Evolutionary conservation across 805 yeast species (phyloP), one percentile per base, ranked within the genome.

Genomic region (Candida sanyiensis): DNA sequence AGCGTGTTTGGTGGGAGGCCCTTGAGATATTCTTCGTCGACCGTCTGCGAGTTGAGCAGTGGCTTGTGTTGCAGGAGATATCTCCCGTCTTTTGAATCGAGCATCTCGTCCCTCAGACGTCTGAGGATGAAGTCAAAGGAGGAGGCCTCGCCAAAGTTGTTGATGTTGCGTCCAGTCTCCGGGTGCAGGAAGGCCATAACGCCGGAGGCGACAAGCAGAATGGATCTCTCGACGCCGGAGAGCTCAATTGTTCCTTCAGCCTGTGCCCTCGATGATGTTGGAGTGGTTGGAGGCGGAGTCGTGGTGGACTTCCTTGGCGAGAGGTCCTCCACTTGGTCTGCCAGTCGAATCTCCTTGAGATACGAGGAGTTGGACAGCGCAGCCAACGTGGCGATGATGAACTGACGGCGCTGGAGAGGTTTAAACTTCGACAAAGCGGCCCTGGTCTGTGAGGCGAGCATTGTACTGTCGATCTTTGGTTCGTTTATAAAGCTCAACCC

Each of bases 71-170:
- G 65, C 20, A 93, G 63, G 10, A 93, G 78, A 39, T 75, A 72
- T 43, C 98, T 70, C 0, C 98, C 98, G 0, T 72, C 67, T 1
- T 75, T 70, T 54, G 85, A 88, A 28, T 70, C 54, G 13, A 93
- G 70, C 97, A 93, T 90, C 44, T 75, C 75, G 20, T 67, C 66
- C 49, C 86, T 77, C 41, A 93, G 60, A 12, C 69, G 61, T 16
- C 67, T 69, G 38, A 94, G 69, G 24, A 88, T 76, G 22, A 69
- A 72, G 8, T 82, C 78, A 28, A 83, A 67, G 7, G 96, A 95
- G 0, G 96, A 83, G 12, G 90, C 78, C 57, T 93, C 98, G 1
- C 98, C 98, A 49, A 84, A 66, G 27, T 84, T 88, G 17, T 82
- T 88, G 42, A 84, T 82, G 51, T 80, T 78, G 43, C 75, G 77